phyloP scores from a whole-genome alignment of 148 eudicot genomes.

The Fallopia convolvulus region DNA sequence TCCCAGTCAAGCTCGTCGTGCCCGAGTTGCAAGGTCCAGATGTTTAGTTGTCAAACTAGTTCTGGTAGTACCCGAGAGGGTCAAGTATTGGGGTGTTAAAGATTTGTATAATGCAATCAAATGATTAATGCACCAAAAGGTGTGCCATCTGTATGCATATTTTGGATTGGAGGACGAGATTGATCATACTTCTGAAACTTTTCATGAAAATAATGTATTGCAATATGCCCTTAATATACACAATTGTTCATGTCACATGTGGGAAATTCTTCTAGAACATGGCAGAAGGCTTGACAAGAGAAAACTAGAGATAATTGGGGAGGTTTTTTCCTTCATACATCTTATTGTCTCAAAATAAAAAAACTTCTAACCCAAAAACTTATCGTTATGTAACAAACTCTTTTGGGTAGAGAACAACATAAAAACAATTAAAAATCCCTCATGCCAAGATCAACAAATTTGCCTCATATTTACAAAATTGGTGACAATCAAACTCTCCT shows the following conservation, averaged over 20 bases:
- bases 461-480: slow-evolving; percentile 12
- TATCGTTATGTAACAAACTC: neutral
- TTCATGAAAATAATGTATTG: neutral
- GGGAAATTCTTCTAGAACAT: neutral
- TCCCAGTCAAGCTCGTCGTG: too few relatives aligned
- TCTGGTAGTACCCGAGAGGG: too few relatives aligned
- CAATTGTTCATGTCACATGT: neutral
- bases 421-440: neutral
- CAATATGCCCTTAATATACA: neutral
- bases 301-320: neutral
- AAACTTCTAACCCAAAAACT: neutral
- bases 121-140: neutral
- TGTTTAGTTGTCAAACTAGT: too few relatives aligned
- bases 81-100: too few relatives aligned
- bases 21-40: too few relatives aligned
- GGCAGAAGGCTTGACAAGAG: neutral
- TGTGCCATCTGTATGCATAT: neutral
- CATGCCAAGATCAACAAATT: slow-evolving; percentile 1
- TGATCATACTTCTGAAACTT: neutral
- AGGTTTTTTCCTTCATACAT: neutral
- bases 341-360: neutral
- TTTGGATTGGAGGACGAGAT: neutral
- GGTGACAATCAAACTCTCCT: neutral
- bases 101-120: too few relatives aligned
- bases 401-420: neutral